Percentiles rank a stretch among this genome's conserved stretches.
Conservation (phyloP, 2,329 filamentous ascomycete genomes). For the Zymoseptoria ardabiliae region DNA sequence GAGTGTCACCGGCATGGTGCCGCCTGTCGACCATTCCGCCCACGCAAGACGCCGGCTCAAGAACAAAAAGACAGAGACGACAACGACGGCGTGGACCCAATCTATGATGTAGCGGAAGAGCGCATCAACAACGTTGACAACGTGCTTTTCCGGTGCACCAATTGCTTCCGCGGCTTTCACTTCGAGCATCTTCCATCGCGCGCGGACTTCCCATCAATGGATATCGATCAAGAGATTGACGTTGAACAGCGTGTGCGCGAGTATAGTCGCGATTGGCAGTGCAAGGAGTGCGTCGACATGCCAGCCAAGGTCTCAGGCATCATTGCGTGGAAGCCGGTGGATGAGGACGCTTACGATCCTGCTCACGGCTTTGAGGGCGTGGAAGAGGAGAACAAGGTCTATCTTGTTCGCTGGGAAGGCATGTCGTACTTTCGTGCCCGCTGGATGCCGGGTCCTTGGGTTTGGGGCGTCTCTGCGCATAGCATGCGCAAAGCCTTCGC, state of each 20-base stretch:
- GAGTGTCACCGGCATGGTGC: slow-evolving; percentile 57
- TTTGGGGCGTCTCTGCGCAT: slow-evolving; percentile 60
- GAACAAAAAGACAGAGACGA: slow-evolving; percentile 77
- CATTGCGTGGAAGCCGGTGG: slow-evolving; percentile 76
- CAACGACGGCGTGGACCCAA: slow-evolving; percentile 71
- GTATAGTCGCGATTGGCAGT: slow-evolving; percentile 70
- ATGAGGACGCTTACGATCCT: slow-evolving; percentile 49
- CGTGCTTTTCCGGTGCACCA: slow-evolving; percentile 74
- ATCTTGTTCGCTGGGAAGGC: slow-evolving; percentile 80
- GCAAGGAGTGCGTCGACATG: slow-evolving; percentile 64
- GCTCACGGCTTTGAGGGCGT: slow-evolving; percentile 50
- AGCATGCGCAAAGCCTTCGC: slow-evolving; percentile 68
- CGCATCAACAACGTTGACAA: slow-evolving; percentile 69
- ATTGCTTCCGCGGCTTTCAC: slow-evolving; percentile 74
- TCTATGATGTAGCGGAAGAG: slow-evolving; percentile 53
- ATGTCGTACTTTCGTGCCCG: slow-evolving; percentile 73
- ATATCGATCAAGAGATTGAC: slow-evolving; percentile 41
- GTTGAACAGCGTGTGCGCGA: slow-evolving; percentile 60
- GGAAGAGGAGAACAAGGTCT: slow-evolving; percentile 77
- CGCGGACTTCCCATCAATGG: slow-evolving; percentile 34
- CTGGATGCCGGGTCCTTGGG: slow-evolving; percentile 88
- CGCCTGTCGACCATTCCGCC: slow-evolving; percentile 68
- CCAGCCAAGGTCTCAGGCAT: slow-evolving; percentile 65
- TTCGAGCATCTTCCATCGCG: slow-evolving; percentile 67
- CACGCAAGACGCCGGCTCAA: slow-evolving; percentile 64